Conservation (phyloP, 257 asterid genomes). For the Salvia splendens region DNA sequence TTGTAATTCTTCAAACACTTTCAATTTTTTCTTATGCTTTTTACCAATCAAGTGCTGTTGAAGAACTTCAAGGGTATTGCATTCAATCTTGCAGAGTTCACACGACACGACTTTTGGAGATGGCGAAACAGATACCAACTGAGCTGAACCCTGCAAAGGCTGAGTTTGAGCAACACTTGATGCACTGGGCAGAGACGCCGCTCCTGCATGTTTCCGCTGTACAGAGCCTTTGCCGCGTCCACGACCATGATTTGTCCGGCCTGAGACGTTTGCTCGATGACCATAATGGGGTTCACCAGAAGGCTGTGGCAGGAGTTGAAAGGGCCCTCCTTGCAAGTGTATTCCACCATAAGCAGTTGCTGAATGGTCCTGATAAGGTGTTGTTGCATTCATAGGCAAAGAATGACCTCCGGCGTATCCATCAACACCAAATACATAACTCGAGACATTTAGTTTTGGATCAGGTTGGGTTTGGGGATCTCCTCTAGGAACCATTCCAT, state of each 20-base stretch:
- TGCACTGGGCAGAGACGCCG: constrained; percentile 31
- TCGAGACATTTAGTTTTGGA: constrained; percentile 25
- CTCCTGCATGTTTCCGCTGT: constrained; percentile 33
- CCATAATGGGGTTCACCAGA: constrained; percentile 36
- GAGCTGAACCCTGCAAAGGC: constrained; percentile 34
- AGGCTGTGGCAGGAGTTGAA: constrained; percentile 22
- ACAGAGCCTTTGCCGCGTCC: constrained; percentile 37
- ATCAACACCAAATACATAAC: constrained; percentile 30
- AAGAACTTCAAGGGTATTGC: constrained; percentile 59
- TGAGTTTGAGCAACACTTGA: constrained; percentile 23
- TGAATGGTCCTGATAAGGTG: constrained; percentile 26
- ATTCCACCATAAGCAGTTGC: constrained; percentile 12
- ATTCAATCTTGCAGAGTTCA: constrained; percentile 62
- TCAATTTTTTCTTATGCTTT: constrained; percentile 59
- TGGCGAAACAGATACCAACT: constrained; percentile 33
- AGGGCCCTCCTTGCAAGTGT: constrained; percentile 24
- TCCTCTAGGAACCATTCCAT: constrained; percentile 36
- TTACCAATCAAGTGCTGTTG: constrained; percentile 61
- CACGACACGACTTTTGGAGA: constrained; percentile 45
- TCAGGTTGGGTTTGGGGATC: constrained; percentile 38
- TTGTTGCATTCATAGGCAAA: constrained; percentile 24
- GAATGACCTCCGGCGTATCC: constrained; percentile 7
- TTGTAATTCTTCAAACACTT: constrained; percentile 47
- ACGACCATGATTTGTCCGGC: constrained; percentile 32
- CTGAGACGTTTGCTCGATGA: constrained; percentile 22